phyloP scores from a whole-genome alignment of 345 rosid species.

The Syzygium grande region DNA sequence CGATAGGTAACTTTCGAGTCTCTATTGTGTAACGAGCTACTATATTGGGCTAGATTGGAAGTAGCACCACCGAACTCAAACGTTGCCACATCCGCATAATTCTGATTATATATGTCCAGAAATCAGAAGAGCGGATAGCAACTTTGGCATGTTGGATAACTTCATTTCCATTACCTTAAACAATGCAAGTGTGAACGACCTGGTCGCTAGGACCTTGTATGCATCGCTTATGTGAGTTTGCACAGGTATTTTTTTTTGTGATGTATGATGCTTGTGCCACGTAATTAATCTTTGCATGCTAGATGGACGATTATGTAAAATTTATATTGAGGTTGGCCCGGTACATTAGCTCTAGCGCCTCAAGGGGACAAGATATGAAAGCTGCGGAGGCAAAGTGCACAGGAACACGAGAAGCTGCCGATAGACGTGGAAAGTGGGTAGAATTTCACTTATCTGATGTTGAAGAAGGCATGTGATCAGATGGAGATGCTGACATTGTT shows the following conservation, averaged over 20 bases:
- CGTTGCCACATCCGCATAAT: not conserved
- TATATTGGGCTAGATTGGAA: not conserved
- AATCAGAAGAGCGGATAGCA: accelerated
- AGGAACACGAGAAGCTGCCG: not conserved
- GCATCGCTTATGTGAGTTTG: not conserved
- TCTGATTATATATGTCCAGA: accelerated
- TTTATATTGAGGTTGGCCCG: not conserved
- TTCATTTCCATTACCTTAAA: not conserved
- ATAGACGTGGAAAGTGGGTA: not conserved
- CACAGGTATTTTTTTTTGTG: not conserved
- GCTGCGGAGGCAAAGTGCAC: not conserved
- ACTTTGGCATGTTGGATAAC: not conserved
- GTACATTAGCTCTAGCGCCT: not conserved
- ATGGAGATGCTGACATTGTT: not conserved
- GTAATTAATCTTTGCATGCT: not conserved
- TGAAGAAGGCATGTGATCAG: not conserved
- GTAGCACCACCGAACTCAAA: not conserved
- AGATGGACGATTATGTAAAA: not conserved
- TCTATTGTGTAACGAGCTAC: not conserved
- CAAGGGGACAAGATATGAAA: not conserved
- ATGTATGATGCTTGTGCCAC: not conserved
- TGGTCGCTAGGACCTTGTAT: not conserved
- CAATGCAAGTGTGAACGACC: accelerated
- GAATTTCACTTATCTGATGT: not conserved
- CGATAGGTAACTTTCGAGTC: not conserved